A percentile compares a stretch with the other conserved stretches of the same genome.
Conservation (phyloP, 805 yeast species). For the Saccharomycopsis selenospora region DNA sequence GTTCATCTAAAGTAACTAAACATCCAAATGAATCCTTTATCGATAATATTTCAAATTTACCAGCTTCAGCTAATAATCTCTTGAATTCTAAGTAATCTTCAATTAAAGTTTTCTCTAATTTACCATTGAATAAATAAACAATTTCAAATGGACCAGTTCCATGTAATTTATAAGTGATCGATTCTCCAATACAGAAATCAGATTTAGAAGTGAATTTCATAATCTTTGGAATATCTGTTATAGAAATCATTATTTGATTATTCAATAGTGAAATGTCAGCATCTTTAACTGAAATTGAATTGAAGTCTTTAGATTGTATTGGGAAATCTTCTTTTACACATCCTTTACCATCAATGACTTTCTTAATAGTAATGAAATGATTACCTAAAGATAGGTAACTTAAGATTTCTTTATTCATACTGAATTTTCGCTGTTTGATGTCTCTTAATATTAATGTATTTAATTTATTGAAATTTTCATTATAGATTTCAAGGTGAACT, state of each 20-base stretch:
- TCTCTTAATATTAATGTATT: conserved; percentile 40
- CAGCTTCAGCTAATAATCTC: conserved; percentile 76
- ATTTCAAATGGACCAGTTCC: conserved; percentile 80
- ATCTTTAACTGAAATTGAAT: conserved; percentile 9
- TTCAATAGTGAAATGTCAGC: conserved; percentile 3
- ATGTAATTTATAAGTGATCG: conserved; percentile 62
- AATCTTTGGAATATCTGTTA: conserved; percentile 74
- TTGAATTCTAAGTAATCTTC: conserved; percentile 38
- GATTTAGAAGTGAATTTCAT: conserved; percentile 33
- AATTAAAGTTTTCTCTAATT: conserved; percentile 48
- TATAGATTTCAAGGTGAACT: conserved; percentile 49
- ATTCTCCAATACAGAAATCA: conserved; percentile 89
- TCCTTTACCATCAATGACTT: conserved; percentile 61
- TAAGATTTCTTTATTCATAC: conserved; percentile 37
- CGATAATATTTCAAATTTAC: conserved; percentile 59
- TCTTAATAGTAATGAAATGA: conserved; percentile 51
- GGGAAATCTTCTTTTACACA: conserved; percentile 46
- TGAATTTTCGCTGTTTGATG: conserved; percentile 33
- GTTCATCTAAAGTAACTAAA: conserved; percentile 25
- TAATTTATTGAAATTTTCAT: conserved; percentile 50
- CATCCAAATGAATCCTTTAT: conserved; percentile 54
- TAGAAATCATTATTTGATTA: conserved; percentile 45
- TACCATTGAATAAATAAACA: conserved; percentile 64
- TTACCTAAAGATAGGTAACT: conserved; percentile 59
- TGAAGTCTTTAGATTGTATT: conserved; percentile 25